Evolutionary conservation across 2,329 filamentous ascomycete species (phyloP), one percentile per base, ranked within the genome.

Genomic region (Cladosporium phlei): DNA sequence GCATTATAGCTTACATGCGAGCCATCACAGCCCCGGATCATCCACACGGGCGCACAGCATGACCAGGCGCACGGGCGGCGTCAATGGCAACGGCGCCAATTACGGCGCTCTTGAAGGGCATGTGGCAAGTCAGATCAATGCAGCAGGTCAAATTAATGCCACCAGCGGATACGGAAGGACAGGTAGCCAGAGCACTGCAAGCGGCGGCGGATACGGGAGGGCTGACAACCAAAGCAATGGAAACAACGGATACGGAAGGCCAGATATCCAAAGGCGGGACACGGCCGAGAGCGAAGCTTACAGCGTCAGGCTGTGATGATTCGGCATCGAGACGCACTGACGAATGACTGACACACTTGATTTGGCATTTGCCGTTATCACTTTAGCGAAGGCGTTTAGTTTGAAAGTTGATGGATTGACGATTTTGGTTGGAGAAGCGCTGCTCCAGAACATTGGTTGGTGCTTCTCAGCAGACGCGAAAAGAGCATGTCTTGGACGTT

Each of bases 1-100:
- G 17, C 42, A 45, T 20, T 45, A 37, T 24, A 45, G 42, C 42
- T 37, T 45, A 35, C 42, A 45, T n/a, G 42, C 42, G 19, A 32
- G 42, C n/a, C 32, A 45, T 17, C 28, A 25, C 12, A 45, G 42
- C 6, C 42, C 42, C 14, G 19, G 22, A 3, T 37, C 32, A 4
- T 45, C 42, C 7, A n/a, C n/a, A n/a, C 42, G 42, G 8, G 24
- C 42, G 7, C 42, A 45, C 16, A 45, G 42, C 32, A 28, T 45
- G 42, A 45, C 42, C 16, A 35, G 29, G 10, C 32, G 42, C 4
- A 21, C 24, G 19, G 32, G 12, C 7, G 30, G 21, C 16, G 25
- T 33, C 27, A 32, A 24, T 10, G 30, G 21, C 16, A 33, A 43
- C 27, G 42, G 32, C 8, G 24, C 42, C 2, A 35, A 16, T 32